Percentiles rank a stretch among this genome's conserved stretches.
phyloP scores from a whole-genome alignment of 352 stramenopile species.

The Globisporangium abappressorium region DNA sequence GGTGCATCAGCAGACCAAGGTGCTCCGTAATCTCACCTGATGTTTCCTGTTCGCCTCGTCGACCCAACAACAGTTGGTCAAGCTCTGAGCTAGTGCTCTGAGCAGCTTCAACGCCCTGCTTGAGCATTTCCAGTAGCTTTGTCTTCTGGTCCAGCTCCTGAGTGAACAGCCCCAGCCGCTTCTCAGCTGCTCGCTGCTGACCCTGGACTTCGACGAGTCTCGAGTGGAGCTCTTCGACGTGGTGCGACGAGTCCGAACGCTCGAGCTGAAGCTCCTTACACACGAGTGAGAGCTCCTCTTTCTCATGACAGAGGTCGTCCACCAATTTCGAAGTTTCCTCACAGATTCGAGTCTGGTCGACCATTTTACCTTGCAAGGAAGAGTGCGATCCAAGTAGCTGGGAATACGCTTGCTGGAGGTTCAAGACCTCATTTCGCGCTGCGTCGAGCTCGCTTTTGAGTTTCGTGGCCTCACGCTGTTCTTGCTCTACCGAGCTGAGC shows the following conservation, averaged over 20 bases:
- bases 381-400: slow-evolving; percentile 17
- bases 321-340: slow-evolving; percentile 24
- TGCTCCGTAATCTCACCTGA: slow-evolving; percentile 6
- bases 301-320: slow-evolving; percentile 37
- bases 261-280: slow-evolving; percentile 52
- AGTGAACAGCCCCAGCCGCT: slow-evolving; percentile 11
- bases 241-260: slow-evolving; percentile 39
- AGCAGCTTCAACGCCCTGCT: slow-evolving; percentile 5
- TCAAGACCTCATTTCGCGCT: slow-evolving; percentile 13
- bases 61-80: neutral
- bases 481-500: slow-evolving; percentile 1
- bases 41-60: neutral
- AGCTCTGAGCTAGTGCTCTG: neutral
- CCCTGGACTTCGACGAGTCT: slow-evolving; percentile 47
- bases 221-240: slow-evolving; percentile 57
- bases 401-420: slow-evolving; percentile 17
- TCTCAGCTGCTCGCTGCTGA: slow-evolving; percentile 24
- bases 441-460: slow-evolving; percentile 7
- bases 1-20: slow-evolving; percentile 21
- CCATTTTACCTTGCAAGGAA: slow-evolving; percentile 24
- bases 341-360: slow-evolving; percentile 20
- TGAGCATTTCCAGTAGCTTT: slow-evolving; percentile 4
- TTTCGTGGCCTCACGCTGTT: slow-evolving; percentile 4
- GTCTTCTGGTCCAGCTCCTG: slow-evolving; percentile 14
- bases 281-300: slow-evolving; percentile 35